Base-by-base conservation (phyloP, 1,139 yeast species). In the Hansenula sp. region DNA sequence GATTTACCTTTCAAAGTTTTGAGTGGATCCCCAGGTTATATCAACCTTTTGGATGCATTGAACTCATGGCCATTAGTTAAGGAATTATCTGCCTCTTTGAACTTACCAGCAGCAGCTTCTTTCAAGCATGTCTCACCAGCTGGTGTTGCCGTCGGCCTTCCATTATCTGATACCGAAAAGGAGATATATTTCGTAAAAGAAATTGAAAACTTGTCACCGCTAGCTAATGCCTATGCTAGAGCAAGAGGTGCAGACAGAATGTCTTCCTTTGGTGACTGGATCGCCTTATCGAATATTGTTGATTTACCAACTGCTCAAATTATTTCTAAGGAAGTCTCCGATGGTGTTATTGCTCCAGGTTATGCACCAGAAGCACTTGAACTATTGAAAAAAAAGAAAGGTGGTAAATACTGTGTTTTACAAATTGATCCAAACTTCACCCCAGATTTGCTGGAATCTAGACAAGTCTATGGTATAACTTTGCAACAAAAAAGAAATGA, bases 201-300 rank as follows among this genome's bases (percentile, higher is more conserved):
- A 66, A 89, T 93, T 62, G 96, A 89, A 70, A 87, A 90, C 76
- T 76, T 93, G 65, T 88, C 97, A 29, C 98, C 98, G 48, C 77
- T 93, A 64, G 99, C 99, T 52, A 87, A 87, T 63, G 99, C 99
- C 48, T 93, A 93, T 62, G 99, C 99, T 37, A 86, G 99, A 71
- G 99, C 99, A 45, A 86, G 99, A 71, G 99, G 99, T 67, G 99
- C 99, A 55, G 99, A 93, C 72, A 85, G 99, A 77, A 93, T 93
- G 99, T 90, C 98, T 13, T 88, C 96, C 15, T 93, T 93, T 63
- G 99, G 99, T 65, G 99, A 93, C 71, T 93, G 91, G 77, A 93
- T 93, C 62, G 99, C 99, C 44, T 77, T 93, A 53, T 89, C 97
- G 49, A 91, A 91, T 75, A 88, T 87, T 69, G 99, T 93, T 54